phyloP scores from a whole-genome alignment of 352 stramenopile genomes.

The Phytophthora syringae region DNA sequence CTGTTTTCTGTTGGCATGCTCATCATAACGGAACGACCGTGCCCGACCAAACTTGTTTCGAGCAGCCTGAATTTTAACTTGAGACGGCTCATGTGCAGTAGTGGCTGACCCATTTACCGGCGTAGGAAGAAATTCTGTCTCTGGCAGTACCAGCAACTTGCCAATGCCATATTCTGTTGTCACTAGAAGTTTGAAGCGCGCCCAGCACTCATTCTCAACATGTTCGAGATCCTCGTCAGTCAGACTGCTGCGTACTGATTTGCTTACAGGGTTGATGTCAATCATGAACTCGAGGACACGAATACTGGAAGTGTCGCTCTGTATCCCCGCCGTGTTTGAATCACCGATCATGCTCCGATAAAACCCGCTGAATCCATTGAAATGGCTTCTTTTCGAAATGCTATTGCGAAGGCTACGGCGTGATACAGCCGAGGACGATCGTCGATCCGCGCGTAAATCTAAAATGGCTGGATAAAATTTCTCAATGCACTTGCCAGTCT shows the following conservation, averaged over 20 bases:
- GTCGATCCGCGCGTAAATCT: constrained; percentile 8
- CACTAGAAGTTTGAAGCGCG: constrained; percentile 48
- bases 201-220: constrained; percentile 65
- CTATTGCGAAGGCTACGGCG: constrained; percentile 17
- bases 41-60: constrained; percentile 16
- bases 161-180: constrained; percentile 36
- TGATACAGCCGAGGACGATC: constrained; percentile 18
- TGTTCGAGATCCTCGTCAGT: constrained; percentile 41
- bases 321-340: not conserved
- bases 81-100: not conserved
- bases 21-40: constrained; percentile 23
- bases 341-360: constrained; percentile 25
- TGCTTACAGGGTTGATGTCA: constrained; percentile 61
- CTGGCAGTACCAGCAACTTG: constrained; percentile 36
- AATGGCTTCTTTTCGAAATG: constrained; percentile 23
- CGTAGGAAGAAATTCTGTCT: constrained; percentile 1
- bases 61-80: constrained; percentile 24
- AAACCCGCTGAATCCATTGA: constrained; percentile 3
- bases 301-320: constrained; percentile 9
- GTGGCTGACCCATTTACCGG: not conserved
- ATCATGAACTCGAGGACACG: constrained; percentile 52
- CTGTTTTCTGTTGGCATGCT: constrained; percentile 4
- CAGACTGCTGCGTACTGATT: constrained; percentile 44
- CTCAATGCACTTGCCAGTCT: constrained; percentile 47
- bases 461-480: constrained; percentile 32